Evolutionary conservation across 352 stramenopile genomes (phyloP), one percentile per base, ranked within the genome.

Genomic region (Thalassiosira oceanica): DNA sequence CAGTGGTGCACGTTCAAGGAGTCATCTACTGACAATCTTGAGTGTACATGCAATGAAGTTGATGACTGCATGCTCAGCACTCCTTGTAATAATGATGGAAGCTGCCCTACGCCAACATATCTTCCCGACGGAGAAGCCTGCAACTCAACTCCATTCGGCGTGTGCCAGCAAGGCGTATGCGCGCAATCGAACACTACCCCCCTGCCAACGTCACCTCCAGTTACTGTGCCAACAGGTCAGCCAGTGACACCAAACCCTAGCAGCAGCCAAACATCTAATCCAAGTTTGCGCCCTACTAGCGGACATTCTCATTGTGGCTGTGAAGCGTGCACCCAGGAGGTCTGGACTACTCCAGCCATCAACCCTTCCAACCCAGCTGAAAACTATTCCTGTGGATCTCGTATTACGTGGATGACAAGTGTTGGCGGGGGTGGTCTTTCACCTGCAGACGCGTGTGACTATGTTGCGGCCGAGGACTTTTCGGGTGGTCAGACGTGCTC

Each of bases 1-100:
- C n/a, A n/a, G n/a, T n/a, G n/a, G n/a, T n/a, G 72, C 36, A 78
- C 67, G 2, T 82, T 68, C 50, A 82, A 75, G 56, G n/a, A 63
- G 23, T n/a, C n/a, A n/a, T n/a, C 33, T 27, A 26, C 13, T 24
- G 2, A 68, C 21, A 7, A 28, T 44, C 44, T 53, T 20, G 31
- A 37, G 31, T 78, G 61, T 42, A 4, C 58, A 15, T 78, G 68
- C 24, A 39, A 36, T 16, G 41, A 26, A 39, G 41, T 42, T 4
- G 69, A 74, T 62, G 68, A 78, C 13, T 78, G 68, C 33, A n/a
- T 61, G 50, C 5, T 61, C 2, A 46, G 49, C 23, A 18, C 39
- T 35, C 7, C 20, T 28, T 78, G 68, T 35, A 69, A 64, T 36
- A 15, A 46, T 18, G 48, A 78, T 54, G 54, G 53, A 26, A 61